Evolutionary conservation across 164 flowering plant genomes (phyloP).

Genomic region (Stephania cephalantha): DNA sequence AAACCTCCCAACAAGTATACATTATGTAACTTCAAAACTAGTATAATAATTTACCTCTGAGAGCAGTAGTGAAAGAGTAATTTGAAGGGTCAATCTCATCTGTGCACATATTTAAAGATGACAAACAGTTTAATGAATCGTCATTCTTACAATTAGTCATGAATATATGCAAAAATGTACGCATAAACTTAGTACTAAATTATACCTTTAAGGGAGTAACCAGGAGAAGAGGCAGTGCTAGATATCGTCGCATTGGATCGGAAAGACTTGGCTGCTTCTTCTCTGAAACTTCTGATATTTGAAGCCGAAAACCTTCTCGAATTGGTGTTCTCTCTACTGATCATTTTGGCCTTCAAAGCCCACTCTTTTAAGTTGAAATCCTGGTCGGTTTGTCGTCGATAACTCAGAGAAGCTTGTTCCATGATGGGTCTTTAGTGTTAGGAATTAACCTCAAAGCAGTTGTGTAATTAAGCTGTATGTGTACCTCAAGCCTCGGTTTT

Average conservation of each 20-base stretch:
- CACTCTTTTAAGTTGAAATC: constrained; percentile 60
- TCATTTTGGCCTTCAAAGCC: constrained; percentile 35
- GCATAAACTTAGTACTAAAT: too few relatives aligned
- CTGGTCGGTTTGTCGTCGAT: constrained; percentile 16
- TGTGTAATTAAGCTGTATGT: too few relatives aligned
- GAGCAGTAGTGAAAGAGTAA: constrained; percentile 72
- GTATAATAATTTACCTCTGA: constrained; percentile 42
- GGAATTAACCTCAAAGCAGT: background rate
- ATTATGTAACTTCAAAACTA: background rate
- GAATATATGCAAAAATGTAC: too few relatives aligned
- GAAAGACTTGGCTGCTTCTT: constrained; percentile 51
- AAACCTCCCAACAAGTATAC: too few relatives aligned
- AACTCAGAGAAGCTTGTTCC: constrained; percentile 26
- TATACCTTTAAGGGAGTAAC: constrained; percentile 56
- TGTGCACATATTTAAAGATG: constrained; percentile 16
- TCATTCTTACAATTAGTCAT: too few relatives aligned
- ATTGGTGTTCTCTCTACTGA: constrained; percentile 48
- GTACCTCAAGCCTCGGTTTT: too few relatives aligned
- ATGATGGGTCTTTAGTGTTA: constrained; percentile 6
- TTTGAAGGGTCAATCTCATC: constrained; percentile 81
- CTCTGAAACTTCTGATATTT: constrained; percentile 52
- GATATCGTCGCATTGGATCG: constrained; percentile 56
- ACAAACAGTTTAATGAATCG: too few relatives aligned
- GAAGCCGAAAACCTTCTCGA: constrained; percentile 70
- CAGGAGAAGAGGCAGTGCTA: constrained; percentile 90